Evolutionary conservation across 345 rosid genomes (phyloP).

Genomic region (Moringa oleifera): DNA sequence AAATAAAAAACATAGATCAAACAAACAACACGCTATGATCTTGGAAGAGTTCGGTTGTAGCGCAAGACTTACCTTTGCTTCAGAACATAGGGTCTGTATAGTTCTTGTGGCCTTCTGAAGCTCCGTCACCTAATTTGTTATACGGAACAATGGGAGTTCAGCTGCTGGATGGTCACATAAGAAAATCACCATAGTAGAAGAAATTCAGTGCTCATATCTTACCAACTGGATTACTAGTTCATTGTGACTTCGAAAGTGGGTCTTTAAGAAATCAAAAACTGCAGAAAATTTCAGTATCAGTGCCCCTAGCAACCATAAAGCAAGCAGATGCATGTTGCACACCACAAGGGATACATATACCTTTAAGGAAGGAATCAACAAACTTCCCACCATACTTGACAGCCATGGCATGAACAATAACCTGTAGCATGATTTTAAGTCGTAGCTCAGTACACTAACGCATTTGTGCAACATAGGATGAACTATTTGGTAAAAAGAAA

Average conservation of each 20-base stretch:
- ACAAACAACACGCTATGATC: not conserved
- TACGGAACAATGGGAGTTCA: slow-evolving; percentile 5
- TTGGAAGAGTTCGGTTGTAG: not conserved
- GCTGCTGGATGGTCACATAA: not conserved
- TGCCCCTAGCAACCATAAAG: slow-evolving; percentile 7
- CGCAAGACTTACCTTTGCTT: slow-evolving; percentile 68
- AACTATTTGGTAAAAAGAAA: slow-evolving; percentile 2
- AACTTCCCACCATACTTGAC: slow-evolving; percentile 84
- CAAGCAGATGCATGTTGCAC: not conserved
- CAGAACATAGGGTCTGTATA: slow-evolving; percentile 80
- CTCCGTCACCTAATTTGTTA: slow-evolving; percentile 52
- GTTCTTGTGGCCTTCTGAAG: slow-evolving; percentile 90
- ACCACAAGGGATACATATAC: slow-evolving; percentile 25
- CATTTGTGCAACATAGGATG: not conserved
- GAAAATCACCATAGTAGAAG: not conserved
- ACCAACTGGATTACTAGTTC: slow-evolving; percentile 63
- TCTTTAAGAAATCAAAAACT: slow-evolving; percentile 72
- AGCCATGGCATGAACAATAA: slow-evolving; percentile 66
- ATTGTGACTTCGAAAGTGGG: slow-evolving; percentile 56
- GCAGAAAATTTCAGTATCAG: slow-evolving; percentile 24
- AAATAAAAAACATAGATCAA: slow-evolving; percentile 8
- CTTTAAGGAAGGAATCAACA: slow-evolving; percentile 73
- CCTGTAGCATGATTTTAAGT: slow-evolving; percentile 29
- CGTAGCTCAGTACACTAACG: no score
- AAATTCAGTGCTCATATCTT: slow-evolving; percentile 18